Conservation (phyloP, 164 flowering plant species). For the Vitis vinifera region DNA sequence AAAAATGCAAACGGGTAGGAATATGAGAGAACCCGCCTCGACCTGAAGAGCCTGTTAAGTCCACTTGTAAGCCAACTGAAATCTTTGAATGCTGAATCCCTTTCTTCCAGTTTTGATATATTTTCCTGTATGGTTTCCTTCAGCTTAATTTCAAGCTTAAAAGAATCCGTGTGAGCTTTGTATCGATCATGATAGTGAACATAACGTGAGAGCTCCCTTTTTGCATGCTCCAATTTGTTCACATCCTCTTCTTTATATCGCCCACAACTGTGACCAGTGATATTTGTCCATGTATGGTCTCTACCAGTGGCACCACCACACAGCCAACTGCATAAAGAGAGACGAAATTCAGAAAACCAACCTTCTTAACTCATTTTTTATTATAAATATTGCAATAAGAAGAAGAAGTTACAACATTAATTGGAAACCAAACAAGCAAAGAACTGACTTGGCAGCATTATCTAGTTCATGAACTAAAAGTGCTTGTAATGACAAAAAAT, state of each 20-base stretch:
- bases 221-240: constrained; percentile 41
- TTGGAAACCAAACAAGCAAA: too few species aligned
- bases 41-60: constrained; percentile 47
- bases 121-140: constrained; percentile 33
- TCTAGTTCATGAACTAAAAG: too few species aligned
- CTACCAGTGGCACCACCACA: constrained; percentile 62
- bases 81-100: constrained; percentile 36
- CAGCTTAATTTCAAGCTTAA: constrained; percentile 48
- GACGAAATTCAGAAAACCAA: background rate
- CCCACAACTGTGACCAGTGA: constrained; percentile 52
- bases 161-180: constrained; percentile 60
- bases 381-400: too few species aligned
- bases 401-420: too few species aligned
- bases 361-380: background rate
- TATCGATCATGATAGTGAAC: constrained; percentile 57
- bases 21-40: constrained; percentile 56
- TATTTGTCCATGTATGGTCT: constrained; percentile 42
- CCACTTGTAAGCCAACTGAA: constrained; percentile 60
- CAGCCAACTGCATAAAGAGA: constrained; percentile 45
- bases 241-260: constrained; percentile 38
- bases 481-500: too few species aligned
- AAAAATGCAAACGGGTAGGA: constrained; percentile 64
- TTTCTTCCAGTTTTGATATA: constrained; percentile 35
- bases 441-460: too few species aligned
- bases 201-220: constrained; percentile 43